Percentiles rank a stretch among this genome's conserved stretches.
Conservation (phyloP, 306 rosid species). For the Arachis hypogaea region DNA sequence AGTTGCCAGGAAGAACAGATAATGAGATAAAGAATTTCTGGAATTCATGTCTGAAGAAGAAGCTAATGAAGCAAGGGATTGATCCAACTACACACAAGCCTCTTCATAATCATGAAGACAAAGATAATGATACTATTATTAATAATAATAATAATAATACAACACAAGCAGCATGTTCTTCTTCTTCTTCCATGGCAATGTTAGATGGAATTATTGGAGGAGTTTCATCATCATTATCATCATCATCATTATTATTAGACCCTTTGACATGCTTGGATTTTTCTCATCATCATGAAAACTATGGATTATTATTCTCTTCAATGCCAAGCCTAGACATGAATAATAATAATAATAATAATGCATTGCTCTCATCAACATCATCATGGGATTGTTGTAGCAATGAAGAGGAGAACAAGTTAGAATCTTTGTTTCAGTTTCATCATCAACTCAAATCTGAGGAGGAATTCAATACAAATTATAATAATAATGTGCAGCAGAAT, state of each 20-base stretch:
- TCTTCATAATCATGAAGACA: slow-evolving; percentile 37
- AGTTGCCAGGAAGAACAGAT: slow-evolving; percentile 91
- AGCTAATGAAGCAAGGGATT: slow-evolving; percentile 90
- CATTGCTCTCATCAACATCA: background rate
- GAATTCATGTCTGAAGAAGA: slow-evolving; percentile 93
- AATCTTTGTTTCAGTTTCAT: slow-evolving; percentile 62
- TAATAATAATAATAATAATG: no score
- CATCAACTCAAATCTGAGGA: slow-evolving; percentile 57
- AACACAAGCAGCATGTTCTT: no score
- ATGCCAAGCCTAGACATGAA: slow-evolving; percentile 62
- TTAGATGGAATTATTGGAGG: no score
- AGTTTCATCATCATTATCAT: no score
- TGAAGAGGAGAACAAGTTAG: slow-evolving; percentile 46
- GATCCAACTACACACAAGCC: slow-evolving; percentile 94
- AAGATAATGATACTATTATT: slow-evolving; percentile 30
- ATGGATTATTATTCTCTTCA: slow-evolving; percentile 49
- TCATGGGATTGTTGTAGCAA: slow-evolving; percentile 47
- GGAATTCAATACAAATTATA: slow-evolving; percentile 55
- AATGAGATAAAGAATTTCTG: slow-evolving; percentile 93
- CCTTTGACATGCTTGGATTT: slow-evolving; percentile 52
- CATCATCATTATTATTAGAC: slow-evolving; percentile 48
- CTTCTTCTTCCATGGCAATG: no score
- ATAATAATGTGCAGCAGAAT: slow-evolving; percentile 15
- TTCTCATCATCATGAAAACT: slow-evolving; percentile 23
- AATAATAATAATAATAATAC: no score